Evolutionary conservation across 2,329 filamentous ascomycete species (phyloP).

Genomic region (Pseudogymnoascus sp.): DNA sequence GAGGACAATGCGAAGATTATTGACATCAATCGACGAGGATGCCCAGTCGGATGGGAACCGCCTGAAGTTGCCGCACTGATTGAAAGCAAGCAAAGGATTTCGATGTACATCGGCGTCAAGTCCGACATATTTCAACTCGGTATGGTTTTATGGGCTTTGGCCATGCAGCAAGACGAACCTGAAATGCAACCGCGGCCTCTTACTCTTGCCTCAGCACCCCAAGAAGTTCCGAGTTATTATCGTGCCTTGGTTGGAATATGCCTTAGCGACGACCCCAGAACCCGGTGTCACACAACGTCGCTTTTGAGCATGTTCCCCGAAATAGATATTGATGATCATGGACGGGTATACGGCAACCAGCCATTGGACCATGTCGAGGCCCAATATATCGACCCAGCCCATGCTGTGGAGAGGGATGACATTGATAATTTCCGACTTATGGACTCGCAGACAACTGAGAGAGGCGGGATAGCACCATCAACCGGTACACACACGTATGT

Average conservation of each 20-base stretch:
- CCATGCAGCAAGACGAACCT: constrained; percentile 80
- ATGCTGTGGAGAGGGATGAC: constrained; percentile 9
- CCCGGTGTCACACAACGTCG: constrained; percentile 63
- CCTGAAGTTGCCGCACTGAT: constrained; percentile 83
- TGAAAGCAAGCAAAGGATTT: constrained; percentile 78
- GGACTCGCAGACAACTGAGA: background rate
- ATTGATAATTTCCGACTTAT: constrained; percentile 9
- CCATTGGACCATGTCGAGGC: background rate
- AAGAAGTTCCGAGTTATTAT: constrained; percentile 71
- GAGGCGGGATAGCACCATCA: constrained; percentile 10
- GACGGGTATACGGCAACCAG: background rate
- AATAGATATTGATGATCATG: background rate
- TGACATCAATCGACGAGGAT: constrained; percentile 95
- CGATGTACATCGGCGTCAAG: constrained; percentile 97
- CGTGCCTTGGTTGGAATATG: constrained; percentile 68
- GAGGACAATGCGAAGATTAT: constrained; percentile 89
- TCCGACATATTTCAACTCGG: constrained; percentile 93
- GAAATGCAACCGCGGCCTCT: constrained; percentile 70
- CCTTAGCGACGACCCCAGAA: constrained; percentile 63
- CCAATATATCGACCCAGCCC: constrained; percentile 9
- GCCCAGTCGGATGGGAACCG: constrained; percentile 94
- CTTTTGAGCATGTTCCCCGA: constrained; percentile 61
- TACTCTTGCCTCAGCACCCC: constrained; percentile 39
- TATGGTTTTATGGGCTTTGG: constrained; percentile 93
- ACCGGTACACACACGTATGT: constrained; percentile 19